Conservation (phyloP, 352 stramenopile species). For the Pythium aristosporum region DNA sequence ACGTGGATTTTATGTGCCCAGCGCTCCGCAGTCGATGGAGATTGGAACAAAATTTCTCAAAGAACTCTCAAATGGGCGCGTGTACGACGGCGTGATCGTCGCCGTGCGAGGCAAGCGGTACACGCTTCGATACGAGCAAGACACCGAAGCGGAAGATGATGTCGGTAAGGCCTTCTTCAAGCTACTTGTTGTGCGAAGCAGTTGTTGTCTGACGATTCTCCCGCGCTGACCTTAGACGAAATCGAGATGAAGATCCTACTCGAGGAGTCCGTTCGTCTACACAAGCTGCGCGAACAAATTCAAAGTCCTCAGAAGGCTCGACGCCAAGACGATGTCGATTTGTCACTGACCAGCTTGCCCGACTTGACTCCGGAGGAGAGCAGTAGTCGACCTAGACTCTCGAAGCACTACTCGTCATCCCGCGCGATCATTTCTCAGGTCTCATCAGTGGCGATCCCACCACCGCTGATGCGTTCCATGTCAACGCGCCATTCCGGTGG, state of each 20-base stretch:
- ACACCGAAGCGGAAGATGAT: slow-evolving; percentile 57
- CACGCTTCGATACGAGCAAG: slow-evolving; percentile 62
- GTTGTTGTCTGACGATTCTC: neutral
- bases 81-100: slow-evolving; percentile 65
- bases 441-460: neutral
- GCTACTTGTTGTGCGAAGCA: neutral
- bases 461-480: slow-evolving; percentile 36
- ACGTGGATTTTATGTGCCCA: slow-evolving; percentile 3
- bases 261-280: slow-evolving; percentile 58
- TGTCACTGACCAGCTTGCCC: slow-evolving; percentile 52
- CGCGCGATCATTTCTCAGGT: slow-evolving; percentile 15
- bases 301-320: slow-evolving; percentile 3
- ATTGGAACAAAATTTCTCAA: slow-evolving; percentile 73
- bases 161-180: slow-evolving; percentile 36
- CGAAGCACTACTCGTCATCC: slow-evolving; percentile 41
- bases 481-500: slow-evolving; percentile 30
- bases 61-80: slow-evolving; percentile 57
- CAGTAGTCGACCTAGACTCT: slow-evolving; percentile 19
- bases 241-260: slow-evolving; percentile 82
- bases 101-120: slow-evolving; percentile 47
- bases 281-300: slow-evolving; percentile 33
- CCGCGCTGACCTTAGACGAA: slow-evolving; percentile 33
- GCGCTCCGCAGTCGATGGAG: slow-evolving; percentile 34
- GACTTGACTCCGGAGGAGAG: slow-evolving; percentile 37
- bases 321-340: slow-evolving; percentile 39